Base-by-base conservation (phyloP, 805 yeast species). In the Lipomyces kockii region DNA sequence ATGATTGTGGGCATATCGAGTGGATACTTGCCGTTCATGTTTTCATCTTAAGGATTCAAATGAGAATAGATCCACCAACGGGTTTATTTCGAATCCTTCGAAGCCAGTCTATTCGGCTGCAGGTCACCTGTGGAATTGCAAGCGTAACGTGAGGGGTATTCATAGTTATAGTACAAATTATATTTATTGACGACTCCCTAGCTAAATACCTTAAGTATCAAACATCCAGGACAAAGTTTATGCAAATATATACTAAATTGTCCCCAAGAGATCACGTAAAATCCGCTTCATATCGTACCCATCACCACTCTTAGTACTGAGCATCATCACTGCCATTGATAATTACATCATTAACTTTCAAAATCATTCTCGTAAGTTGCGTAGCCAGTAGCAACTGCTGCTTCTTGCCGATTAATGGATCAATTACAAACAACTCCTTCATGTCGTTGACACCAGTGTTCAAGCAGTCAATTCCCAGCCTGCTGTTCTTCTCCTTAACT, bases 311-410 rank as follows among this genome's bases (percentile, higher is more conserved):
- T 37, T 63, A 67, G 53, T 65, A 71, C 71, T 67, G 70, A 14
- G 73, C 75, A 14, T 86, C 91, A 76, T 89, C 94, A 77, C 88
- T 89, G 57, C 97, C 97, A 75, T 90, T 90, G 73, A 94, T 89
- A 75, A 95, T 95, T 67, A 95, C 99, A 79, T 94, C 94, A 80
- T 95, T 96, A 78, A 95, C 95, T 84, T 95, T 95, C 77, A 95
- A 85, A 71, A 95, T 92, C 99, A 95, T 95, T 82, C 99, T 87
- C 65, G 98, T 92, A 78, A 95, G 85, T 82, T 95, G 99, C 14
- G 99, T 95, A 59, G 99, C 99, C 78, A 95, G 84, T 77, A 91
- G 81, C 73, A 95, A 85, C 81, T 95, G 99, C 80, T 95, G 98
- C 79, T 91, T 92, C 84, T 95, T 95, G 76, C 99, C 98, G 74